A percentile compares a stretch with the other conserved stretches of the same genome.
These are phyloP conservation scores for Clonostachys rhizophaga DNA, from an alignment of 2,329 filamentous ascomycete genomes.

Conservation along the genomic window DNA sequence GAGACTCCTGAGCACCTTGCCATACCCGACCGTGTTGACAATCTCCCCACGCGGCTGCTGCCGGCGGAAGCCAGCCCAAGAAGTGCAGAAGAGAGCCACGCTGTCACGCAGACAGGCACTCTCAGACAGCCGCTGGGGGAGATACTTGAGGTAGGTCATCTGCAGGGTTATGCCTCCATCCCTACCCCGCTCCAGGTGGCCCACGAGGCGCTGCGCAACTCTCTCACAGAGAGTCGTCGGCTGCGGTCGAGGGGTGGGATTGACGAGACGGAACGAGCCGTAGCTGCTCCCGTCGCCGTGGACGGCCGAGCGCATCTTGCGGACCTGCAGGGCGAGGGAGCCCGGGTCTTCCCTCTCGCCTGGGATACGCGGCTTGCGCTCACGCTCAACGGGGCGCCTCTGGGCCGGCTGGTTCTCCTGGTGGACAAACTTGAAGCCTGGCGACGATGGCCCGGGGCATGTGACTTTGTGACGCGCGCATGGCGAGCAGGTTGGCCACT, in stretches of 20 bases:
- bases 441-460: background rate
- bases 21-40: background rate
- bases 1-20: background rate
- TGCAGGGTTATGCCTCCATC: background rate
- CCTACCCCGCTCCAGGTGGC: background rate
- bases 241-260: background rate
- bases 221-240: background rate
- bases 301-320: background rate
- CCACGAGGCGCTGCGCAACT: background rate
- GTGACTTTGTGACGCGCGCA: background rate
- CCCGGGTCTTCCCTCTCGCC: background rate
- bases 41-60: background rate
- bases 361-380: background rate
- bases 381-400: background rate
- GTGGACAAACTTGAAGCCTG: background rate
- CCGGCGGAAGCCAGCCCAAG: background rate
- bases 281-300: background rate
- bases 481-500: background rate
- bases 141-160: background rate
- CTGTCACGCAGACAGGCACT: background rate
- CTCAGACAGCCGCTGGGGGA: background rate
- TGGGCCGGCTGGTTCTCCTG: background rate
- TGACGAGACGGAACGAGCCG: background rate
- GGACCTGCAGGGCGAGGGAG: background rate
- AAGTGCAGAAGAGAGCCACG: background rate